A percentile compares a stretch with the other conserved stretches of the same genome.
Evolutionary conservation across 257 asterid genomes (phyloP).

Genomic region (Ligustrum vulgare): DNA sequence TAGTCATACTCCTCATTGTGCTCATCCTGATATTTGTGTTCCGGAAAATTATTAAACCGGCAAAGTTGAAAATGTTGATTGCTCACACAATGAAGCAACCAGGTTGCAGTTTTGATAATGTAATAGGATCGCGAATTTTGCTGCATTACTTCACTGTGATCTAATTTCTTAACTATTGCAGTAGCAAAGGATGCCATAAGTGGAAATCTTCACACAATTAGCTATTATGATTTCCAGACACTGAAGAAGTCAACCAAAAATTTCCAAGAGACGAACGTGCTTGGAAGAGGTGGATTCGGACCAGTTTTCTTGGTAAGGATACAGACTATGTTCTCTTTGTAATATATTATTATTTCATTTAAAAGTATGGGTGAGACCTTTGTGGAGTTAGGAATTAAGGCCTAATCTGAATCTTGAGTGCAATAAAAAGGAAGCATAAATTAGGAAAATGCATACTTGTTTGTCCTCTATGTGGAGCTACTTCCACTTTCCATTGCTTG

Average conservation of each 20-base stretch:
- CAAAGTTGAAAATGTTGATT: conserved; percentile 27
- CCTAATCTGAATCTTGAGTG: not conserved
- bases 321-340: not conserved
- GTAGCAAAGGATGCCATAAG: conserved; percentile 44
- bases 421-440: not conserved
- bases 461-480: not conserved
- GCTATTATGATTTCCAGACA: conserved; percentile 57
- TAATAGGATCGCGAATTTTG: not conserved
- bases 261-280: conserved; percentile 60
- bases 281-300: conserved; percentile 90
- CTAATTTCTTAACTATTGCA: conserved; percentile 32
- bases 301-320: conserved; percentile 69
- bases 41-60: conserved; percentile 38
- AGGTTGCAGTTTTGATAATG: conserved; percentile 29
- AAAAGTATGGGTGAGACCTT: not conserved
- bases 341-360: not conserved
- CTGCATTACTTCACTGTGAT: not conserved
- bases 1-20: conserved; percentile 43
- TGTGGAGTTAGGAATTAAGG: not conserved
- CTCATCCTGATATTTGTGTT: conserved; percentile 43
- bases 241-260: conserved; percentile 75
- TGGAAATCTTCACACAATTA: conserved; percentile 56
- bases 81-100: conserved; percentile 32
- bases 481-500: not conserved
- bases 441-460: not conserved